Evolutionary conservation across 1,139 yeast genomes (phyloP).

Genomic region (Chernovozyma aurita): DNA sequence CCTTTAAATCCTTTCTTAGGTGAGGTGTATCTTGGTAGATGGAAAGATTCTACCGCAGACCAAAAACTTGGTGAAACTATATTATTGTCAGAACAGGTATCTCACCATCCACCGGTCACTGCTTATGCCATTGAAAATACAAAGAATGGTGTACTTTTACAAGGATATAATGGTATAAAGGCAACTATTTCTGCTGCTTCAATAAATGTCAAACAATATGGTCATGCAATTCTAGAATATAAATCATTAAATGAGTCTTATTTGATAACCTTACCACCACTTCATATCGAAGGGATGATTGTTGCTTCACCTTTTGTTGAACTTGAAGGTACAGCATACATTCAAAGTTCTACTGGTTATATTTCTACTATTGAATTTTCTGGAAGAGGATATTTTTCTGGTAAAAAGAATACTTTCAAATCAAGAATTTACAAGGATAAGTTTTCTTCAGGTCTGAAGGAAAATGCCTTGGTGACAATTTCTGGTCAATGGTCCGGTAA

Average conservation of each 20-base stretch:
- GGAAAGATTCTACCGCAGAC: slow-evolving; percentile 52
- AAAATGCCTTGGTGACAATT: slow-evolving; percentile 70
- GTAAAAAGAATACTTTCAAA: slow-evolving; percentile 89
- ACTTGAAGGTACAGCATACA: slow-evolving; percentile 78
- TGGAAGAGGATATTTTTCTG: slow-evolving; percentile 95
- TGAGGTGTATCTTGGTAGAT: slow-evolving; percentile 84
- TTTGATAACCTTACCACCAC: slow-evolving; percentile 86
- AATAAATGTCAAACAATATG: slow-evolving; percentile 82
- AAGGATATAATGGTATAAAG: slow-evolving; percentile 87
- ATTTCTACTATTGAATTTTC: slow-evolving; percentile 70
- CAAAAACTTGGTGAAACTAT: slow-evolving; percentile 62
- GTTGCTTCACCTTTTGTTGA: slow-evolving; percentile 89
- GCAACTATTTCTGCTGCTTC: slow-evolving; percentile 75
- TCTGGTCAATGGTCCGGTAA: slow-evolving; percentile 90
- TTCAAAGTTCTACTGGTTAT: slow-evolving; percentile 79
- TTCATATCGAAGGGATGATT: slow-evolving; percentile 89
- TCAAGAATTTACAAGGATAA: slow-evolving; percentile 66
- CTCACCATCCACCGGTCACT: slow-evolving; percentile 94
- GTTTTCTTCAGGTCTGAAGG: slow-evolving; percentile 46
- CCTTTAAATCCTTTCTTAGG: slow-evolving; percentile 94
- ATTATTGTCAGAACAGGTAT: slow-evolving; percentile 83
- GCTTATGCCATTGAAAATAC: slow-evolving; percentile 79
- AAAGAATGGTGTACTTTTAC: slow-evolving; percentile 59
- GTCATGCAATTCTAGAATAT: slow-evolving; percentile 76
- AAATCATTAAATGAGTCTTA: slow-evolving; percentile 62